phyloP scores from a whole-genome alignment of 805 yeast genomes.

The Candida vartiovaarae region DNA sequence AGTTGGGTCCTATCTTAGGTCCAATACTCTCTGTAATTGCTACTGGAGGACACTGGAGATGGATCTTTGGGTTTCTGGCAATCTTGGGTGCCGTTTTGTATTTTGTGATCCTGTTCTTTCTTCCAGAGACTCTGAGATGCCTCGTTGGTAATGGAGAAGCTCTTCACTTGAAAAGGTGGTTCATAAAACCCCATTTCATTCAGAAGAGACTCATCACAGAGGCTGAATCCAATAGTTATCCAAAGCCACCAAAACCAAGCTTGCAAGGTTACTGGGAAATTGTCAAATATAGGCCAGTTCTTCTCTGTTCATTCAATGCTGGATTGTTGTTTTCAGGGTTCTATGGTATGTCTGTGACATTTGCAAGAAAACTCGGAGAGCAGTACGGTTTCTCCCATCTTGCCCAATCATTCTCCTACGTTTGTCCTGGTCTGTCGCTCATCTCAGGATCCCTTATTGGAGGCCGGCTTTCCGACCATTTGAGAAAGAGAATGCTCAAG shows the following conservation, averaged over 20 bases:
- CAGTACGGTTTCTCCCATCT: constrained; percentile 31
- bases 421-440: constrained; percentile 47
- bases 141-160: constrained; percentile 49
- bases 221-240: constrained; percentile 23
- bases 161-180: constrained; percentile 14
- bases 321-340: constrained; percentile 48
- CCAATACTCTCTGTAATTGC: constrained; percentile 79
- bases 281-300: constrained; percentile 36
- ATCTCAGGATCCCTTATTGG: constrained; percentile 41
- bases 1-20: constrained; percentile 78
- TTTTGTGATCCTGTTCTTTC: constrained; percentile 41
- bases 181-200: constrained; percentile 25
- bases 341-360: constrained; percentile 46
- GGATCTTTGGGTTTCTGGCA: constrained; percentile 75
- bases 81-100: constrained; percentile 55
- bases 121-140: constrained; percentile 76
- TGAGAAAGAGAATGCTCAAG: constrained; percentile 22
- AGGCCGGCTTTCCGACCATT: constrained; percentile 40
- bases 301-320: constrained; percentile 38
- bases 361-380: constrained; percentile 32
- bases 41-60: constrained; percentile 66
- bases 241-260: constrained; percentile 41
- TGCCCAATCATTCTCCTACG: constrained; percentile 37
- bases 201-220: constrained; percentile 20
- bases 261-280: constrained; percentile 30